Evolutionary conservation across 331 rosid genomes (phyloP).

Genomic region (Quercus tomentella): DNA sequence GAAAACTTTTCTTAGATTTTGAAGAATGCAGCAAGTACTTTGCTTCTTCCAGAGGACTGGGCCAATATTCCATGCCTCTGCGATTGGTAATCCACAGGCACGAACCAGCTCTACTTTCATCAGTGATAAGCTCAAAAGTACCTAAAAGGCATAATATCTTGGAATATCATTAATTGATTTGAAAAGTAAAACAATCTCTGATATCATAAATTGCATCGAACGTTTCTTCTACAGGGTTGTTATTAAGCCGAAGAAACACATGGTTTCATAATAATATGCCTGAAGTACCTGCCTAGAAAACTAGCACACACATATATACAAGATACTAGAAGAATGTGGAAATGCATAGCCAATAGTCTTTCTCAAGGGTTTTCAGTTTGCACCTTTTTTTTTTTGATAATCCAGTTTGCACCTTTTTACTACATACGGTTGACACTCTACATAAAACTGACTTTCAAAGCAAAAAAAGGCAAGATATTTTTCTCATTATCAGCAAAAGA

Average conservation of each 20-base stretch:
- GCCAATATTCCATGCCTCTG: slow-evolving; percentile 95
- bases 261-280: neutral
- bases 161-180: slow-evolving; percentile 14
- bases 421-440: slow-evolving; percentile 3
- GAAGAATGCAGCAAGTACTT: slow-evolving; percentile 43
- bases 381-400: no score
- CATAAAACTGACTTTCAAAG: slow-evolving; percentile 16
- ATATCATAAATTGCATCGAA: neutral
- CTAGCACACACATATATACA: neutral
- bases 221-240: neutral
- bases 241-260: neutral
- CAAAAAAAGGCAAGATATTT: neutral
- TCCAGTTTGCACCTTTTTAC: slow-evolving; percentile 13
- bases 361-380: neutral
- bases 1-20: slow-evolving; percentile 33
- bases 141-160: slow-evolving; percentile 43
- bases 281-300: neutral
- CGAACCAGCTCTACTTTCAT: slow-evolving; percentile 88
- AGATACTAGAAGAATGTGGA: slow-evolving; percentile 2
- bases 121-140: slow-evolving; percentile 76
- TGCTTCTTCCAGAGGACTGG: slow-evolving; percentile 64
- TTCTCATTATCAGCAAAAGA: neutral
- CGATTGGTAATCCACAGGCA: slow-evolving; percentile 96
- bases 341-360: neutral
- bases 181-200: slow-evolving; percentile 3